These are phyloP conservation scores for Fragaria nilgerrensis DNA, from an alignment of 306 rosid species.

Conservation along the genomic window DNA sequence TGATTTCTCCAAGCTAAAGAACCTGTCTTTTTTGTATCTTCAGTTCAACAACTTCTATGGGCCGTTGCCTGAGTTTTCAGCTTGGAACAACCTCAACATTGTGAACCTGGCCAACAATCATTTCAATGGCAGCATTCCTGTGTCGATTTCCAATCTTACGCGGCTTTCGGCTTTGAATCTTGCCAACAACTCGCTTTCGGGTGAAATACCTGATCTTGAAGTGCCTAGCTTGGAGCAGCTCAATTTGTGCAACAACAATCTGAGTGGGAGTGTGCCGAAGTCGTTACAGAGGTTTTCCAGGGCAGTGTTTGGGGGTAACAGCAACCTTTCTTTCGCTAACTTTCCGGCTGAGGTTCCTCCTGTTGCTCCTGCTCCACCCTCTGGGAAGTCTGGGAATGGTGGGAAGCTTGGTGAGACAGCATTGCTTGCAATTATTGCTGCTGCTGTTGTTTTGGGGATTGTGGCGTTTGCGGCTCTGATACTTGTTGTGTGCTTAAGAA, in stretches of 20 bases:
- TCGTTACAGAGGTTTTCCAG: conserved; percentile 63
- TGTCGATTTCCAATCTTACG: conserved; percentile 57
- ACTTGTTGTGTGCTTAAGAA: conserved; percentile 56
- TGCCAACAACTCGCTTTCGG: conserved; percentile 66
- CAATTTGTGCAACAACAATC: conserved; percentile 50
- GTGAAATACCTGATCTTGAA: conserved; percentile 57
- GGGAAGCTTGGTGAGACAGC: conserved; percentile 57
- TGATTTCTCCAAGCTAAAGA: conserved; percentile 53
- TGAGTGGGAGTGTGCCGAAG: conserved; percentile 58
- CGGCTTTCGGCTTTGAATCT: conserved; percentile 57
- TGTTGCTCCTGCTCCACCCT: conserved; percentile 18
- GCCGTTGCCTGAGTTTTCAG: conserved; percentile 65
- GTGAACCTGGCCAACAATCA: conserved; percentile 58
- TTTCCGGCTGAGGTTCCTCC: conserved; percentile 36
- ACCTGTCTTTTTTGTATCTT: conserved; percentile 69
- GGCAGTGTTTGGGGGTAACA: conserved; percentile 60
- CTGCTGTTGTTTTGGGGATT: conserved; percentile 51
- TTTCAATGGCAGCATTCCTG: conserved; percentile 63
- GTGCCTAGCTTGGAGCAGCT: conserved; percentile 41
- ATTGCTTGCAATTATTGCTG: conserved; percentile 49
- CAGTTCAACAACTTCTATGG: conserved; percentile 79
- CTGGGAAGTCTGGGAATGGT: conserved; percentile 26
- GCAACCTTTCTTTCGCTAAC: conserved; percentile 38
- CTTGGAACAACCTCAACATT: conserved; percentile 65
- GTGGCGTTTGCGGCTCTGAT: conserved; percentile 47